These are phyloP conservation scores for Hypoxylon sp. DNA, from an alignment of 2,329 filamentous ascomycete genomes.

Conservation along the genomic window DNA sequence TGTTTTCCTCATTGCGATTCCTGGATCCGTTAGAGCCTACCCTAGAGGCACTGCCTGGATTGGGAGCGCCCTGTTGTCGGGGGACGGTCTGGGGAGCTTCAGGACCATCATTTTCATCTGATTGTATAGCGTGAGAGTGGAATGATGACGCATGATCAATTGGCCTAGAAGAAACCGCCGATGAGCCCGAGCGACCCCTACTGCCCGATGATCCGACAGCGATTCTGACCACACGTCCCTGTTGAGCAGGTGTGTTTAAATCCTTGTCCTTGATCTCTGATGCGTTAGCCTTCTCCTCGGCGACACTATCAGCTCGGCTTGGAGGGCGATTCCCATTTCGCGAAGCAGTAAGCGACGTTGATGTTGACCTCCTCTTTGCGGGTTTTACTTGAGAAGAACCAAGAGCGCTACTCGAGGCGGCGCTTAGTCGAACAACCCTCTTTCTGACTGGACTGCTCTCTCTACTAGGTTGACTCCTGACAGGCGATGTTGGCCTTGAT, in stretches of 20 bases:
- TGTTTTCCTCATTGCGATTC: constrained; percentile 72
- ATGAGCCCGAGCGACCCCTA: constrained; percentile 57
- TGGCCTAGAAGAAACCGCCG: constrained; percentile 55
- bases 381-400: constrained; percentile 51
- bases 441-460: constrained; percentile 70
- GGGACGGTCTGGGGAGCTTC: constrained; percentile 67
- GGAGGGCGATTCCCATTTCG: constrained; percentile 57
- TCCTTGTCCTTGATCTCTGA: constrained; percentile 56
- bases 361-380: constrained; percentile 65
- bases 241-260: constrained; percentile 69
- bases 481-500: constrained; percentile 62
- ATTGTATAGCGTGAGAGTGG: constrained; percentile 47
- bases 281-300: constrained; percentile 57
- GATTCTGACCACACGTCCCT: constrained; percentile 69
- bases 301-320: constrained; percentile 58
- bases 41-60: constrained; percentile 68
- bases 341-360: constrained; percentile 63
- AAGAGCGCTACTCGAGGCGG: constrained; percentile 57
- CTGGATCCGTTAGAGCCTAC: constrained; percentile 66
- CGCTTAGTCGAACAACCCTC: constrained; percentile 70
- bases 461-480: constrained; percentile 58
- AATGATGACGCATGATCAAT: constrained; percentile 57
- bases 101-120: constrained; percentile 61
- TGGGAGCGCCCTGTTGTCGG: constrained; percentile 62
- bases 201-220: constrained; percentile 66